Conservation (phyloP, 2,329 filamentous ascomycete genomes). For the Verticillium tricorpus region DNA sequence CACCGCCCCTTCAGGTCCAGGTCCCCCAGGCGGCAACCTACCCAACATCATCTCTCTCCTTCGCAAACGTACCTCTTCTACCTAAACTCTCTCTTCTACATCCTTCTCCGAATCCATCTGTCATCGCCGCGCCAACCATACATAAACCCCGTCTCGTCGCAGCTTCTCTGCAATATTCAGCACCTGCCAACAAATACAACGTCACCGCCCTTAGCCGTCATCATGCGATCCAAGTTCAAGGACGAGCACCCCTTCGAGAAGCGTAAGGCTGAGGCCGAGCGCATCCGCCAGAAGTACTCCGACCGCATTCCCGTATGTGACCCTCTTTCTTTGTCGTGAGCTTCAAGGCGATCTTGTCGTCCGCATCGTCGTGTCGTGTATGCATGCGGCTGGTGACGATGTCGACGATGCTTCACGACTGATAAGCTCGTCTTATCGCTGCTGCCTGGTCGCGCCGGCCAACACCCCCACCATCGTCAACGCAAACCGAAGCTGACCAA, state of each 20-base stretch:
- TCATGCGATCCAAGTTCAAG: constrained; percentile 99
- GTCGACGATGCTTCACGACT: background rate
- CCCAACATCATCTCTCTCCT: constrained; percentile 9
- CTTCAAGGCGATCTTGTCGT: background rate
- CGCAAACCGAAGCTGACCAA: constrained; percentile 5
- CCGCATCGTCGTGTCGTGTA: background rate
- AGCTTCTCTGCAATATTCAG: background rate
- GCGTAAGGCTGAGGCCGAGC: constrained; percentile 99
- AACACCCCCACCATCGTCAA: background rate
- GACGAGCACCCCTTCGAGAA: constrained; percentile 99
- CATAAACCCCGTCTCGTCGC: background rate
- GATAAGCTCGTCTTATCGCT: background rate
- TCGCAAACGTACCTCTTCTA: constrained; percentile 9
- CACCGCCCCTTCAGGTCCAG: constrained; percentile 13
- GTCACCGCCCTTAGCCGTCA: constrained; percentile 34
- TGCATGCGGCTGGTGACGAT: background rate
- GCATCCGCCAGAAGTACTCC: constrained; percentile 97
- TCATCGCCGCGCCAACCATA: constrained; percentile 1
- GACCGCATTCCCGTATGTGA: constrained; percentile 92
- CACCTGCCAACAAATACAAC: constrained; percentile 11
- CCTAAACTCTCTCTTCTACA: constrained; percentile 13
- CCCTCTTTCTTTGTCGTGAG: background rate
- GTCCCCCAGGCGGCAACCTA: constrained; percentile 12
- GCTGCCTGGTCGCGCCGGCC: background rate
- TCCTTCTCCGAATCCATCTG: constrained; percentile 10